These are phyloP conservation scores for Trametes villosa DNA, from an alignment of 768 basidiomycete species.

Conservation along the genomic window DNA sequence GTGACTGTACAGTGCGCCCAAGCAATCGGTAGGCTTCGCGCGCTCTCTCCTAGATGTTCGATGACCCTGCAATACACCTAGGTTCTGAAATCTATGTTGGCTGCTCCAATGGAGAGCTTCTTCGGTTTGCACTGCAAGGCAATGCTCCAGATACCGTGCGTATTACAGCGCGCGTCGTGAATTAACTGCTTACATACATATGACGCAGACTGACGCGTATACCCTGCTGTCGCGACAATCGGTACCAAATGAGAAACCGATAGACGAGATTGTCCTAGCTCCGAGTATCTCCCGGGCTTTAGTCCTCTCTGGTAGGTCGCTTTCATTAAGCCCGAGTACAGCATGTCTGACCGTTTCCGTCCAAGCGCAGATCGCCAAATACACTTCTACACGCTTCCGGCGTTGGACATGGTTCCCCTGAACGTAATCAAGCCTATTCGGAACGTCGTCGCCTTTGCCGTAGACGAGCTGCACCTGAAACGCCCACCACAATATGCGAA, in stretches of 20 bases:
- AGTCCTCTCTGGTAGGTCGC: constrained; percentile 69
- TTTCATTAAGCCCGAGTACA: constrained; percentile 10
- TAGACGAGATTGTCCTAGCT: constrained; percentile 81
- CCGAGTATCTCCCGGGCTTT: constrained; percentile 76
- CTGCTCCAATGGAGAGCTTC: constrained; percentile 80
- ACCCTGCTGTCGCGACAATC: constrained; percentile 52
- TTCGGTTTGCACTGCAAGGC: constrained; percentile 75
- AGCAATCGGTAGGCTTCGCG: constrained; percentile 28
- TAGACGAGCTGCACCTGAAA: constrained; percentile 76
- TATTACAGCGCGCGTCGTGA: background rate
- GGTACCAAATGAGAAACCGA: constrained; percentile 66
- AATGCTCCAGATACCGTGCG: constrained; percentile 55
- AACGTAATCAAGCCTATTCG: constrained; percentile 74
- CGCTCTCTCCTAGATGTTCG: background rate
- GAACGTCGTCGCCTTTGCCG: constrained; percentile 77
- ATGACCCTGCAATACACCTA: constrained; percentile 30
- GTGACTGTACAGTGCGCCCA: constrained; percentile 43
- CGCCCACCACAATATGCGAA: constrained; percentile 50
- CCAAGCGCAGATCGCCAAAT: constrained; percentile 56
- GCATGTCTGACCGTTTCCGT: background rate
- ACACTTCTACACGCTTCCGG: constrained; percentile 80
- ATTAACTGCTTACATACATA: background rate
- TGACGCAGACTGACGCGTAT: constrained; percentile 31
- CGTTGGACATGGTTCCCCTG: constrained; percentile 69
- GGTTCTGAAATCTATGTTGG: constrained; percentile 89